Base-by-base conservation (phyloP, 2,329 filamentous ascomycete species). In the Spiromastix sp. region DNA sequence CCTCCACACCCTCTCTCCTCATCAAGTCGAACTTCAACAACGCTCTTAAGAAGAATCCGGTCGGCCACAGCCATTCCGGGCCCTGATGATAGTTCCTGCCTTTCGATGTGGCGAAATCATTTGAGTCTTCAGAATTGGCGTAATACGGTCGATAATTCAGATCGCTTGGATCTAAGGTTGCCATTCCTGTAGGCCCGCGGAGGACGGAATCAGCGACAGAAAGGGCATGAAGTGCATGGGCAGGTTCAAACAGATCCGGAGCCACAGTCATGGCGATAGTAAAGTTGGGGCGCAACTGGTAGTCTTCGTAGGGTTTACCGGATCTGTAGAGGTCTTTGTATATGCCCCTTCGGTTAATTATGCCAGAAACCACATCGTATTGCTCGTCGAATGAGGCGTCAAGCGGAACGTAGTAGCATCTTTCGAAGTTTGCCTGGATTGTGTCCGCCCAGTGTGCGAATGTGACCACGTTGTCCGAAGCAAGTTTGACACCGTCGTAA, bases 81-180 rank as follows among this genome's bases (percentile, higher is more conserved):
- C 91, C 91, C 59, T 96, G 89, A 59, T 98, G 91, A 63, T 98
- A 98, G 61, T 96, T 98, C 38, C 91, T 74, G 32, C 91, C 91
- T 61, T 96, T 96, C 48, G 82, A 78, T 0, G 89, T 96, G 8
- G 84, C 75, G 52, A 95, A 96, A 58, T 96, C 84, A 9, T 75
- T 77, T 40, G 81, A 89, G 60, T 98, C 91, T 52, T 96, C 89
- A 47, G 81, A 83, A 64, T 98, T 98, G 67, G 81, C 78, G 65
- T 98, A 98, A 66, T 91, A 85, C 0, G 87, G 87, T 3, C 84
- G 77, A 63, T 98, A 98, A 63, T 98, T 94, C 37, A 86, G 68
- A 55, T 98, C 93, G 2, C 72, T 73, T 0, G 91, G 91, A 51
- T 98, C 91, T 13, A 98, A 76, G 3, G 91, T 98, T 4, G 87